Evolutionary conservation across 768 basidiomycete species (phyloP), one percentile per base, ranked within the genome.

Genomic region (Podaxis sp.): DNA sequence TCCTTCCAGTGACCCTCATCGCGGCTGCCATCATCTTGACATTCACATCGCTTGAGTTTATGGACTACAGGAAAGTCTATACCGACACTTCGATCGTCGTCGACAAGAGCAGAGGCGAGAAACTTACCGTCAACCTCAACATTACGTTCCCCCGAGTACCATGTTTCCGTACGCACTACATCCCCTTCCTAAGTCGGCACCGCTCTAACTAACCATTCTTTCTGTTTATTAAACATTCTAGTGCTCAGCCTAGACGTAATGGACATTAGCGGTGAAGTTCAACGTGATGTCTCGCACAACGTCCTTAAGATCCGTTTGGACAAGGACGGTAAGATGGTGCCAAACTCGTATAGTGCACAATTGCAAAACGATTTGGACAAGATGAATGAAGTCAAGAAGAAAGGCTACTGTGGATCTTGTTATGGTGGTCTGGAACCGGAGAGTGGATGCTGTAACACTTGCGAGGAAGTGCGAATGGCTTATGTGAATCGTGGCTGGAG

Each of bases 221-320:
- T 27, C 22, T 27, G 9, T n/a, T 22, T 11, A 7, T 46, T 19
- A 11, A 24, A 25, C n/a, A 55, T 46, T 55, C 22, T 69, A 99
- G 96, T 99, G 52, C 83, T 99, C 58, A 96, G 93, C 72, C 77
- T 98, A 57, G 97, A 99, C 75, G 87, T 98, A 57, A 96, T 98
- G 93, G 97, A 99, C 71, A 97, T 99, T 63, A 93, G 91, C 63
- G 97, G 97, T 27, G 97, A 98, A 79, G 86, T 90, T 29, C 96
- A 98, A 73, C 83, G 90, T 63, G 94, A 98, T 70, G 72, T 98
- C 54, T 85, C 94, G 7, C 96, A 98, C 73, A 94, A 93, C 69
- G 83, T 98, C 59, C 69, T 88, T 60, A 98, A 98, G 74, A 88
- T 85, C 12, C 86, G 97, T 13, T 76, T 98, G 33, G 82, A 87